Base-by-base conservation (phyloP, 805 yeast species). In the Cyberlindnera americana region DNA sequence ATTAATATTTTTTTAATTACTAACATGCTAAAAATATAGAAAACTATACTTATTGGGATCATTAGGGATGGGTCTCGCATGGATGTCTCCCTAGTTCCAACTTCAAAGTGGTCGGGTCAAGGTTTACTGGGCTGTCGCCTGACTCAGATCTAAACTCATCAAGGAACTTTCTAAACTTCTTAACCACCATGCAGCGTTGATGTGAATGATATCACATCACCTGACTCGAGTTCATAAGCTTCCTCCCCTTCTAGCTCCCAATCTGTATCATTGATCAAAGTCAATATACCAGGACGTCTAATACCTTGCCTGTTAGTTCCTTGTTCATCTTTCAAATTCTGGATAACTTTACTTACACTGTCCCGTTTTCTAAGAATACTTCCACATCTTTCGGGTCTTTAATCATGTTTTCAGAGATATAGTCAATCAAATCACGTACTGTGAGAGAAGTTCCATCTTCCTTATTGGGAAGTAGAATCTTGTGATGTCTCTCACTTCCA, bases 141-240 rank as follows among this genome's bases (percentile, higher is more conserved):
- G 18, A 60, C 52, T 19, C 50, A 47, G n/a, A 31, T 31, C 8
- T 33, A 15, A 31, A 18, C 15, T 29, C 7, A 7, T 8, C 19
- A 9, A 17, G 13, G 15, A 29, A 10, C 33, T 18, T 19, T 39
- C 43, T 43, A 5, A 54, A 11, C 48, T 50, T 41, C 25, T 25
- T n/a, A 91, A 33, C 99, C 99, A 5, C 99, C 99, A 53, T 91
- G 99, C 45, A 91, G 67, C 4, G 99, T 93, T 29, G 95, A 84
- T 2, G 97, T 91, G 55, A 91, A 91, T 3, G 95, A 78, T 28
- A 91, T 73, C 17, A 77, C 70, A 60, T 91, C 99, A 11, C 84
- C 81, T 34, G 73, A 64, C 60, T 86, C 83, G 13, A 93, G 60
- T n/a, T 70, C 77, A 54, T 89, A 89, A 9, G 77, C 83, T 52